phyloP scores from a whole-genome alignment of 768 basidiomycete genomes.

The Tephrocybe sp. region DNA sequence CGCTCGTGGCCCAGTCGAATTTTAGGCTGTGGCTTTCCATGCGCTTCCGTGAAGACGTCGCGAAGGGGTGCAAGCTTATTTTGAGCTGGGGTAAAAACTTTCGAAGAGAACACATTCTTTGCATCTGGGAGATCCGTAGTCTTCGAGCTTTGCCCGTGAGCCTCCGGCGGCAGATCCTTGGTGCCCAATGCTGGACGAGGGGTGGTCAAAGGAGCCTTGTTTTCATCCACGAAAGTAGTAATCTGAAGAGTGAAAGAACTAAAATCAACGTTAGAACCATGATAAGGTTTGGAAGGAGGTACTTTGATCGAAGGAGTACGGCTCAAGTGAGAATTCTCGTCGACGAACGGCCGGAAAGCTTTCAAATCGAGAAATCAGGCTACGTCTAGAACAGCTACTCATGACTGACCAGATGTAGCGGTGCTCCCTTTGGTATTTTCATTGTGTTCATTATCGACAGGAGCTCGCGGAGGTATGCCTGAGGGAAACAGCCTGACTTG shows the following conservation, averaged over 20 bases:
- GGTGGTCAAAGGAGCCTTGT: slow-evolving; percentile 40
- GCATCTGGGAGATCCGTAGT: slow-evolving; percentile 32
- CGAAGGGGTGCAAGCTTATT: slow-evolving; percentile 42
- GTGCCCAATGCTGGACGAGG: slow-evolving; percentile 47
- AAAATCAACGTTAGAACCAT: slow-evolving; percentile 14
- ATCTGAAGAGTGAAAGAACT: slow-evolving; percentile 46
- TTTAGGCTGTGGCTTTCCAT: slow-evolving; percentile 41
- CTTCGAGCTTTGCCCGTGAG: slow-evolving; percentile 29
- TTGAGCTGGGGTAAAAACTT: slow-evolving; percentile 64
- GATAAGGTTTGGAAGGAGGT: neutral
- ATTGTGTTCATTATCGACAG: slow-evolving; percentile 34
- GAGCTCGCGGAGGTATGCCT: slow-evolving; percentile 32
- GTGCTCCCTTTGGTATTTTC: slow-evolving; percentile 35
- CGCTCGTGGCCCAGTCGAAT: slow-evolving; percentile 38
- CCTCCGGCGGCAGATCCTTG: slow-evolving; percentile 45
- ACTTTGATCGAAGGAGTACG: slow-evolving; percentile 48
- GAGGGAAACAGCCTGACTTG: slow-evolving; percentile 64
- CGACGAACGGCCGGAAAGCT: slow-evolving; percentile 72
- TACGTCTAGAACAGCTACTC: slow-evolving; percentile 4
- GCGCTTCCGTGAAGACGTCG: slow-evolving; percentile 45
- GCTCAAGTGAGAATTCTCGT: slow-evolving; percentile 53
- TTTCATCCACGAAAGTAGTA: slow-evolving; percentile 61
- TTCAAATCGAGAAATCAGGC: slow-evolving; percentile 13
- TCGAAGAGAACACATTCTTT: slow-evolving; percentile 49
- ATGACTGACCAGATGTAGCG: slow-evolving; percentile 32